Percentiles rank a stretch among this genome's conserved stretches.
Conservation (phyloP, 2,329 filamentous ascomycete species). For the Diaporthe australafricana region DNA sequence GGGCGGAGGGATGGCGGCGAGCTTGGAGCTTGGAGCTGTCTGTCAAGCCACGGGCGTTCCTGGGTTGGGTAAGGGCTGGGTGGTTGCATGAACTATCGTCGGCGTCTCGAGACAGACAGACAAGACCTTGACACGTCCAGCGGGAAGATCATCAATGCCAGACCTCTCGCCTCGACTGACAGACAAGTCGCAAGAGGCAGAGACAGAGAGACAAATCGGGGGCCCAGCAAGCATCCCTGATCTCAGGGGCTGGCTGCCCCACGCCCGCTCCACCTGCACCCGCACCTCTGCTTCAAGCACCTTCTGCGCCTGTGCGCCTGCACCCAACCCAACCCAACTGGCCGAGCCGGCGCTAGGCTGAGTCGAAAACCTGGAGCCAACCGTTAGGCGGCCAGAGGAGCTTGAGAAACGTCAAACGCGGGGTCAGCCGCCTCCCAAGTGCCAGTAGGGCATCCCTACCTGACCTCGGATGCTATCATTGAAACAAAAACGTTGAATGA, state of each 20-base stretch:
- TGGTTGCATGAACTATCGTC: constrained; percentile 15
- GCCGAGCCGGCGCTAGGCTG: background rate
- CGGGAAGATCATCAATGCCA: constrained; percentile 25
- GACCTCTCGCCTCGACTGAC: background rate
- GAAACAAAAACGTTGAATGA: background rate
- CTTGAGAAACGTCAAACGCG: constrained; percentile 28
- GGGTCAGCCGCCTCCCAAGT: constrained; percentile 18
- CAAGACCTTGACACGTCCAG: constrained; percentile 30
- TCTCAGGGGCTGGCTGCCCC: constrained; percentile 29
- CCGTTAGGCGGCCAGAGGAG: constrained; percentile 17
- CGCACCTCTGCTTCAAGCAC: background rate
- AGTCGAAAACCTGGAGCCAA: background rate
- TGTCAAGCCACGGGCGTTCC: constrained; percentile 21
- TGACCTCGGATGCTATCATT: background rate
- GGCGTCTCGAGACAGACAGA: constrained; percentile 27
- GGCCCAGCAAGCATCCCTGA: constrained; percentile 26
- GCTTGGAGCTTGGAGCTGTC: constrained; percentile 17
- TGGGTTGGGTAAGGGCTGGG: constrained; percentile 10
- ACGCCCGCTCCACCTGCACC: constrained; percentile 10
- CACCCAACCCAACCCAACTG: background rate
- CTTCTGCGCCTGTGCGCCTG: background rate
- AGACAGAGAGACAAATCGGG: background rate
- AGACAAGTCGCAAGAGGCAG: constrained; percentile 6
- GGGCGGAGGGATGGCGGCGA: background rate
- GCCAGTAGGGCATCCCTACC: background rate